phyloP scores from a whole-genome alignment of 805 yeast species.

The Wickerhamiella nectarea region DNA sequence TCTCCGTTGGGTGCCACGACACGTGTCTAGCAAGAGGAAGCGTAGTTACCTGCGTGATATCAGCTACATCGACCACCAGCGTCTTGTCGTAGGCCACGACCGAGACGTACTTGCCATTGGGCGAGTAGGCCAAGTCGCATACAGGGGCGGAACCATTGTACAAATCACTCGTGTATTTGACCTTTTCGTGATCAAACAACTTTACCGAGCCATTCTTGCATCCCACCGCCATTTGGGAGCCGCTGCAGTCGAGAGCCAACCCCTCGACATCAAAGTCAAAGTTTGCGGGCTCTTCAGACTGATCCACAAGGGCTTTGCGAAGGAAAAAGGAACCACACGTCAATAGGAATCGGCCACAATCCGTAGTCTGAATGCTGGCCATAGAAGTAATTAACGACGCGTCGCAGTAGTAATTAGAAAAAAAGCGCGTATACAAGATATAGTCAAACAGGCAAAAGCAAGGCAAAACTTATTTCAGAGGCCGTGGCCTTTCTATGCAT shows the following conservation, averaged over 20 bases:
- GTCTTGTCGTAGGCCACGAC: conserved; percentile 26
- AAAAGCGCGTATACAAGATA: no score
- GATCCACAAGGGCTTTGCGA: background rate
- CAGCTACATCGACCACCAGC: conserved; percentile 22
- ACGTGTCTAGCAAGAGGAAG: conserved; percentile 34
- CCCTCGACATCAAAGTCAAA: background rate
- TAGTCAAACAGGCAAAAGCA: no score
- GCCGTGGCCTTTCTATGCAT: background rate
- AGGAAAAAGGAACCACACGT: background rate
- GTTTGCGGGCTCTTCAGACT: background rate
- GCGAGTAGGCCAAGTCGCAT: conserved; percentile 24
- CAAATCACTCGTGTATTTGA: conserved; percentile 14
- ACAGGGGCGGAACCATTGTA: conserved; percentile 25
- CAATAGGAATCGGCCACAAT: conserved; percentile 1
- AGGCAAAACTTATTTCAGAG: no score
- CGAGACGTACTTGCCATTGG: conserved; percentile 28
- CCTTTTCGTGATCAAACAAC: conserved; percentile 21
- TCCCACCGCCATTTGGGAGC: conserved; percentile 29
- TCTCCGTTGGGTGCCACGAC: conserved; percentile 27
- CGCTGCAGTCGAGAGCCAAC: background rate
- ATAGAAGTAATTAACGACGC: background rate
- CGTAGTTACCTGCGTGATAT: conserved; percentile 29
- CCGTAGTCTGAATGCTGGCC: background rate
- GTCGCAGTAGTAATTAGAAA: background rate
- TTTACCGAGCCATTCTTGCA: conserved; percentile 32